Base-by-base conservation (phyloP, 768 basidiomycete genomes). In the Gloeopeniophorella convolvens region DNA sequence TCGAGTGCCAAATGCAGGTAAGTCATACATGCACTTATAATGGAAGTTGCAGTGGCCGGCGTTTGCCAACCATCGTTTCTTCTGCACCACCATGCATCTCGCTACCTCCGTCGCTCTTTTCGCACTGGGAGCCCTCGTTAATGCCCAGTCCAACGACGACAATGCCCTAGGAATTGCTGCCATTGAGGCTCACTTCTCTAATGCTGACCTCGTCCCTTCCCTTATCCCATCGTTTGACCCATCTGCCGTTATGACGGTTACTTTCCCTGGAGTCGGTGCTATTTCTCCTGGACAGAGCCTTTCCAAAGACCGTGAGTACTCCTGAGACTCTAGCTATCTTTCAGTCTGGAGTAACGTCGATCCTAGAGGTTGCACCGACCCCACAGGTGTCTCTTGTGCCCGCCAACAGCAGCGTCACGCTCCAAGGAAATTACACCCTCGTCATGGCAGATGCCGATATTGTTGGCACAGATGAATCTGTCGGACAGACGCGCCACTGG, bases 401-500 rank as follows among this genome's bases (percentile, higher is more conserved):
- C 10, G 73, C 68, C 42, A 77, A 78, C 65, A 65, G 72, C 28
- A 72, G 77, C 21, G 64, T 69, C 13, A 30, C 64, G 10, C 64
- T 83, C 45, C 63, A 63, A 31, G 77, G 75, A 11, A 74, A 66
- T 34, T 88, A 74, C 66, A 87, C 87, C 21, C 62, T 90, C 30
- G 71, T 77, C 44, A 85, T 92, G 85, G 75, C 80, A 26, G 89
- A 92, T 59, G 84, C 85, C 11, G 80, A 79, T 51, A 62, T 76
- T 20, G 82, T 83, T 31, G 86, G 87, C 32, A 68, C 76, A 41
- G 72, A 83, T 56, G 68, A 79, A 46, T 65, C 72, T 31, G 66
- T 69, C 8, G 82, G 79, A 16, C 79, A 82, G 56, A 87, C 79
- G 42, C 76, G 85, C 46, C 89, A 90, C 69, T 91, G 87, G 88